Evolutionary conservation across 2,329 filamentous ascomycete genomes (phyloP).

Genomic region (Botrytis pseudocinerea): DNA sequence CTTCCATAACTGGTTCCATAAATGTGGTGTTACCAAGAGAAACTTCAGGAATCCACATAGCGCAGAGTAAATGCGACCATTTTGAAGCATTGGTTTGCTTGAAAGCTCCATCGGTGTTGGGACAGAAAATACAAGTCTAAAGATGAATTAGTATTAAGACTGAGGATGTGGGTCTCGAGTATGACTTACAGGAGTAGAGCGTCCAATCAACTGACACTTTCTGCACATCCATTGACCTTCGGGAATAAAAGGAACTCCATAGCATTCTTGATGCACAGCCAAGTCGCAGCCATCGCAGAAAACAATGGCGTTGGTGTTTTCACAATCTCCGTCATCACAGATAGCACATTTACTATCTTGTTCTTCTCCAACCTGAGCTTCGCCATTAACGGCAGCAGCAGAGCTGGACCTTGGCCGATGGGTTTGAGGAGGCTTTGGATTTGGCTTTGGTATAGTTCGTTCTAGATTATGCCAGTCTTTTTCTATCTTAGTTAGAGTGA

Average conservation of each 20-base stretch:
- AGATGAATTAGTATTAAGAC: constrained; percentile 26
- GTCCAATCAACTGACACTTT: constrained; percentile 93
- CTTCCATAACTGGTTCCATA: constrained; percentile 97
- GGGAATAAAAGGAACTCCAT: constrained; percentile 96
- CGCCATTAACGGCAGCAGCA: constrained; percentile 92
- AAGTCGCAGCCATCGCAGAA: constrained; percentile 98
- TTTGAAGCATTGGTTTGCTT: constrained; percentile 96
- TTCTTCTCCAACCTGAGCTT: constrained; percentile 83
- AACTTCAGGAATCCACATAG: constrained; percentile 98
- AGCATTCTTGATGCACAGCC: constrained; percentile 97
- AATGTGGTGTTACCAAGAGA: constrained; percentile 94
- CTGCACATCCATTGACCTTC: constrained; percentile 98
- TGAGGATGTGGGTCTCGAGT: background rate
- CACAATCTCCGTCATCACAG: constrained; percentile 98
- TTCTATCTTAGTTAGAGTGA: constrained; percentile 97
- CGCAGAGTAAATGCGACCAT: constrained; percentile 95
- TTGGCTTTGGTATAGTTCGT: constrained; percentile 94
- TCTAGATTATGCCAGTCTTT: constrained; percentile 98
- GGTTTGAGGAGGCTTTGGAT: constrained; percentile 93
- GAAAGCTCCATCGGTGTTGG: constrained; percentile 95
- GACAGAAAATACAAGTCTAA: constrained; percentile 94
- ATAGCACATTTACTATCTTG: constrained; percentile 97
- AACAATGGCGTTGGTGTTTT: constrained; percentile 98
- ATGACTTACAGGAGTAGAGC: constrained; percentile 74
- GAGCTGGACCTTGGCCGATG: constrained; percentile 91